Evolutionary conservation across 2,329 filamentous ascomycete species (phyloP).

Genomic region (Alternaria conjuncta): DNA sequence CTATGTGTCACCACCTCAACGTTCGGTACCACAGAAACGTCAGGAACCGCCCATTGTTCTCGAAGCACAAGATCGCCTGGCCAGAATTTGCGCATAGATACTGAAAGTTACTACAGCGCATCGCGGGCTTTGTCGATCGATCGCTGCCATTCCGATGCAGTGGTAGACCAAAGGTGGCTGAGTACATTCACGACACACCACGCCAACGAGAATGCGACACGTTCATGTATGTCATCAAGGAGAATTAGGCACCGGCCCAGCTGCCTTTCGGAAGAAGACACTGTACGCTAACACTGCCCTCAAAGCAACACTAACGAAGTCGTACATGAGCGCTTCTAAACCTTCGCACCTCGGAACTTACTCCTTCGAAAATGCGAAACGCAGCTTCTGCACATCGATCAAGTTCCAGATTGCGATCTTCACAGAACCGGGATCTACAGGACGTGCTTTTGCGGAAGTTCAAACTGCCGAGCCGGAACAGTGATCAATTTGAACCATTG

Average conservation of each 20-base stretch:
- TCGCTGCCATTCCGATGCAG: neutral
- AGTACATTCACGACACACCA: neutral
- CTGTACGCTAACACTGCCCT: neutral
- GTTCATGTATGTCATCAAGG: neutral
- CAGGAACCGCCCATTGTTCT: neutral
- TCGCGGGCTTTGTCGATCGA: neutral
- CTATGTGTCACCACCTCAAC: neutral
- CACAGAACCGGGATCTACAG: neutral
- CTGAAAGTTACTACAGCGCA: neutral
- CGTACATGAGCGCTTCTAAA: neutral
- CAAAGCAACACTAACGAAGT: neutral
- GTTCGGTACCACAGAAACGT: neutral
- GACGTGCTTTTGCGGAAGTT: neutral
- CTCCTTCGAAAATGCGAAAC: neutral
- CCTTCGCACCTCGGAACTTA: neutral
- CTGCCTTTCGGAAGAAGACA: neutral
- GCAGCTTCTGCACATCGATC: neutral
- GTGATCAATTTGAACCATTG: neutral
- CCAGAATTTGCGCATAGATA: neutral
- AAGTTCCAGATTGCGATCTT: neutral
- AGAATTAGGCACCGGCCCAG: neutral
- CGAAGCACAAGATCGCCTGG: neutral
- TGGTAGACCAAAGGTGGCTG: neutral
- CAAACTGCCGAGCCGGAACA: slow-evolving; percentile 1
- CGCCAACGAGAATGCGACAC: neutral